Evolutionary conservation across 345 rosid species (phyloP).

Genomic region (Gossypium australe): DNA sequence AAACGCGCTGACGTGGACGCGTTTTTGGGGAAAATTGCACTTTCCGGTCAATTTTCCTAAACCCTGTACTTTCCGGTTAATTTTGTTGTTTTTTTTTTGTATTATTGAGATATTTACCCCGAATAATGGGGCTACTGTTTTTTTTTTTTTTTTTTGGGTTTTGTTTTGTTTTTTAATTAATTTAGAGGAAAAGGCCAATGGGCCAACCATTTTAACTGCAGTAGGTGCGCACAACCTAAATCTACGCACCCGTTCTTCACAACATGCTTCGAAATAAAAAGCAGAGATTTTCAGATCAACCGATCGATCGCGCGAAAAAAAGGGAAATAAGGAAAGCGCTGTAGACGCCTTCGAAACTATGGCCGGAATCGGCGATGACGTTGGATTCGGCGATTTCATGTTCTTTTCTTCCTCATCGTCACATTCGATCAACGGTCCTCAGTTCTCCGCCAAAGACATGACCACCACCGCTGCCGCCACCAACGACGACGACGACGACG

Average conservation of each 20-base stretch:
- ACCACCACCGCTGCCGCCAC: background rate
- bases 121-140: no score
- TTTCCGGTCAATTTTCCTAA: no score
- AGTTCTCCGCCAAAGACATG: slow-evolving; percentile 19
- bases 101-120: no score
- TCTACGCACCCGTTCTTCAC: background rate
- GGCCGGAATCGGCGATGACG: slow-evolving; percentile 42
- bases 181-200: background rate
- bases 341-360: slow-evolving; percentile 12
- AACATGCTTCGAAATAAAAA: background rate
- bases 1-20: no score
- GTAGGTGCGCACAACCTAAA: background rate
- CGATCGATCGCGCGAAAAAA: slow-evolving; percentile 10
- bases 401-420: slow-evolving; percentile 24
- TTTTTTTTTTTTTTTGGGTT: no score
- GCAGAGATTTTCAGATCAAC: background rate
- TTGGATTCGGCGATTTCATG: slow-evolving; percentile 47
- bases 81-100: no score
- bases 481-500: slow-evolving; percentile 39
- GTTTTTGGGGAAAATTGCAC: no score
- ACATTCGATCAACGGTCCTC: slow-evolving; percentile 31
- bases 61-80: no score
- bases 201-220: background rate
- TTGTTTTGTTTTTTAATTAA: no score
- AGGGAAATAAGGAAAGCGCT: background rate